Evolutionary conservation across 495 filamentous ascomycete species (phyloP).

Genomic region (Penicillium paxilli): DNA sequence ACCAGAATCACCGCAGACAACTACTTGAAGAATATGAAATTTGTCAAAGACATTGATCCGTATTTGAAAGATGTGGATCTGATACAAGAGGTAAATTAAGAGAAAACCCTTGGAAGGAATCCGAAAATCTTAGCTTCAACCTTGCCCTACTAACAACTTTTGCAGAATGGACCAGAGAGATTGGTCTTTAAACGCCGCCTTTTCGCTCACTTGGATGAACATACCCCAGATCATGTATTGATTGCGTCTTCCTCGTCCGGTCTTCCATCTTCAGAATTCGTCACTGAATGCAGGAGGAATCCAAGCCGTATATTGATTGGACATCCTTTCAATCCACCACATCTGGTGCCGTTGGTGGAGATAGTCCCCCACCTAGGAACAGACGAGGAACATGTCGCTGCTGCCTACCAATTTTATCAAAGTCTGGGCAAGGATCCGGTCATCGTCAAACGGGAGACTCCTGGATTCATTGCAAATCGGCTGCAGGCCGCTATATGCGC

Average conservation of each 20-base stretch:
- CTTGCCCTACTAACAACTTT: too few species aligned
- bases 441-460: conserved; percentile 45
- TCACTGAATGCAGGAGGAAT: conserved; percentile 20
- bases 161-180: conserved; percentile 18
- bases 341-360: conserved; percentile 56
- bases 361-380: conserved; percentile 42
- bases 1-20: neutral
- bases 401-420: conserved; percentile 42
- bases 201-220: conserved; percentile 18
- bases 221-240: conserved; percentile 9
- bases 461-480: conserved; percentile 40
- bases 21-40: conserved; percentile 10
- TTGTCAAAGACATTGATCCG: conserved; percentile 13
- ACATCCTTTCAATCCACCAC: conserved; percentile 60
- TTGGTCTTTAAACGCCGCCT: conserved; percentile 21
- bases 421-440: conserved; percentile 44
- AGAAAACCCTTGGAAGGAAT: neutral
- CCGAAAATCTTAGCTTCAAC: too few species aligned
- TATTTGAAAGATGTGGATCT: conserved; percentile 9
- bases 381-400: neutral
- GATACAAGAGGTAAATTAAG: conserved; percentile 17
- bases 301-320: conserved; percentile 47
- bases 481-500: conserved; percentile 33
- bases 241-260: conserved; percentile 26
- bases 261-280: conserved; percentile 19